Conservation (phyloP, 495 filamentous ascomycete species). For the Penicillium salamii region DNA sequence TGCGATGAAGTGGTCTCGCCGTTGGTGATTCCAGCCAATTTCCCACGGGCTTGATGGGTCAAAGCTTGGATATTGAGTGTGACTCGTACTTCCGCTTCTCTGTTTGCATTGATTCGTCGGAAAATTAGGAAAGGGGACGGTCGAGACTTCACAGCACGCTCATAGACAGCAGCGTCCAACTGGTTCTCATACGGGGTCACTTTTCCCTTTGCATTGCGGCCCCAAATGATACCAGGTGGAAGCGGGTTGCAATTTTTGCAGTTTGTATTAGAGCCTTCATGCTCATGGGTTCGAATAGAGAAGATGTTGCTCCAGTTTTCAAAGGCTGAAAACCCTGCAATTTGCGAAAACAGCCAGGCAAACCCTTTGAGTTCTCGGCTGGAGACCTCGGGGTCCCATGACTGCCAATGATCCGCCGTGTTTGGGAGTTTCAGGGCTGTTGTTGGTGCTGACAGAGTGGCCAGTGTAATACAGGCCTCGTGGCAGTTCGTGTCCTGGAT, state of each 20-base stretch:
- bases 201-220: slow-evolving; percentile 11
- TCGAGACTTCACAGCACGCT: slow-evolving; percentile 46
- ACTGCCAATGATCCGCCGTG: slow-evolving; percentile 17
- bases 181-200: slow-evolving; percentile 47
- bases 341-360: slow-evolving; percentile 32
- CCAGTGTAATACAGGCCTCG: slow-evolving; percentile 25
- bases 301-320: slow-evolving; percentile 26
- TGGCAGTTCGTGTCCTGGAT: slow-evolving; percentile 20
- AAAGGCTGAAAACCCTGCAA: slow-evolving; percentile 15
- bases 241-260: slow-evolving; percentile 44
- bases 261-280: background rate
- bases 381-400: slow-evolving; percentile 17
- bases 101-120: slow-evolving; percentile 26
- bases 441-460: slow-evolving; percentile 18
- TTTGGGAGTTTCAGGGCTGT: slow-evolving; percentile 9
- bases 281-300: too few relatives aligned
- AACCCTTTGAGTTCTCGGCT: slow-evolving; percentile 21
- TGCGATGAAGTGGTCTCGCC: slow-evolving; percentile 21
- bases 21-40: slow-evolving; percentile 23
- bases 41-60: slow-evolving; percentile 51
- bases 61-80: slow-evolving; percentile 55
- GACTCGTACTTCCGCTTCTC: slow-evolving; percentile 37
- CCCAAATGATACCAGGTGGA: slow-evolving; percentile 42
- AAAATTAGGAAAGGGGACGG: slow-evolving; percentile 48
- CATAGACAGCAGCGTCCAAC: slow-evolving; percentile 41